Evolutionary conservation across 2,329 filamentous ascomycete species (phyloP).

Genomic region (Fusarium newnesense): DNA sequence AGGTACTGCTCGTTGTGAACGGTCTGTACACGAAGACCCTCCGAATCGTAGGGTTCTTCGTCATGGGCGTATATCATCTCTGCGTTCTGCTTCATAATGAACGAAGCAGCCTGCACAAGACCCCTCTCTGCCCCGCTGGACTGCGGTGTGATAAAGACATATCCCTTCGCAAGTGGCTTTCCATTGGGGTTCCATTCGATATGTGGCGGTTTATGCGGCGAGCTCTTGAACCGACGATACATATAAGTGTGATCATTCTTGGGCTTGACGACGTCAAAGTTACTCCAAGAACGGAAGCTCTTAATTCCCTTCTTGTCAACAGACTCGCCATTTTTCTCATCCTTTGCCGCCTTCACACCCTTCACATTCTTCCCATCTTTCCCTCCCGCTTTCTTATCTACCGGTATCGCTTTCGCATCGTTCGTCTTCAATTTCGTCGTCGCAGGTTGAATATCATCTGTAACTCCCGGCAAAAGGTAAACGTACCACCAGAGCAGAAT

Average conservation of each 20-base stretch:
- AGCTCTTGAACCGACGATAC: slow-evolving; percentile 40
- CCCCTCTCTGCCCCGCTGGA: slow-evolving; percentile 4
- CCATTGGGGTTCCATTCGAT: slow-evolving; percentile 30
- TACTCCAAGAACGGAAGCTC: slow-evolving; percentile 30
- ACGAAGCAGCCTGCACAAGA: slow-evolving; percentile 18
- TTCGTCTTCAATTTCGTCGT: background rate
- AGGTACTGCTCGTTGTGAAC: slow-evolving; percentile 46
- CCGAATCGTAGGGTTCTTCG: slow-evolving; percentile 21
- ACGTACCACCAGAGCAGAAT: slow-evolving; percentile 25
- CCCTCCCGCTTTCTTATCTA: background rate
- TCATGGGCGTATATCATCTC: slow-evolving; percentile 45
- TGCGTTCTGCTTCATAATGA: slow-evolving; percentile 43
- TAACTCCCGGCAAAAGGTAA: background rate
- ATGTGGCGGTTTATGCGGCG: slow-evolving; percentile 38
- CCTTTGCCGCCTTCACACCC: background rate
- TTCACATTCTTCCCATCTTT: background rate
- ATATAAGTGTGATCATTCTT: slow-evolving; percentile 20
- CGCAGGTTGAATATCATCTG: background rate
- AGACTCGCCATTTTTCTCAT: background rate
- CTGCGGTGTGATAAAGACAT: slow-evolving; percentile 43
- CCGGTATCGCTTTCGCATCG: background rate
- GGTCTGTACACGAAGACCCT: slow-evolving; percentile 43
- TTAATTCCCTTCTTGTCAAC: slow-evolving; percentile 7
- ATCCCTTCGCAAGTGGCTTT: slow-evolving; percentile 38
- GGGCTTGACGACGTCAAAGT: slow-evolving; percentile 32